A percentile compares a stretch with the other conserved stretches of the same genome.
phyloP scores from a whole-genome alignment of 768 basidiomycete species.

The Calocera viscosa region DNA sequence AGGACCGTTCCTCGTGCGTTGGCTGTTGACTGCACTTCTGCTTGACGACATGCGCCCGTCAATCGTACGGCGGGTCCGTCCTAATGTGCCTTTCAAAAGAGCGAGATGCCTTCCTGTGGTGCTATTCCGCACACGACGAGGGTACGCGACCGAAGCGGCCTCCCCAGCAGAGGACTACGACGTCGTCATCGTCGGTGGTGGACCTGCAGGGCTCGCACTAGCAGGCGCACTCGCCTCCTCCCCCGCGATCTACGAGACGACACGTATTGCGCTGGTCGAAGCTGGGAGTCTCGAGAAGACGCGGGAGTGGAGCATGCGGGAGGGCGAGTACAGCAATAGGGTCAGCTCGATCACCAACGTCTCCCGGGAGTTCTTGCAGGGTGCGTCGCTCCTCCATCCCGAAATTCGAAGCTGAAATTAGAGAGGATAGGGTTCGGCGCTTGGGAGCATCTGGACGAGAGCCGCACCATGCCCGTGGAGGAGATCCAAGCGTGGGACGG shows the following conservation, averaged over 20 bases:
- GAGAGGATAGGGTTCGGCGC: conserved; percentile 52
- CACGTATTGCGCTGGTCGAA: conserved; percentile 66
- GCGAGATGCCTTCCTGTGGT: no score
- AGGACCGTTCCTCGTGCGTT: neutral
- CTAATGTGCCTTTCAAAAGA: no score
- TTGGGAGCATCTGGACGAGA: conserved; percentile 64
- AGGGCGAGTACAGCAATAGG: conserved; percentile 59
- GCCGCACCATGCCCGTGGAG: conserved; percentile 58
- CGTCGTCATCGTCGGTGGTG: conserved; percentile 89
- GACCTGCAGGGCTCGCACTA: conserved; percentile 80
- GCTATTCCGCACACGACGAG: no score
- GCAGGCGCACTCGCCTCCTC: conserved; percentile 66
- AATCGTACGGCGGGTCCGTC: no score
- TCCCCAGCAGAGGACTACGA: conserved; percentile 39
- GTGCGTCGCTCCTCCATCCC: conserved; percentile 30
- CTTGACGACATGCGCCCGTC: no score
- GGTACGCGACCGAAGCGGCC: neutral
- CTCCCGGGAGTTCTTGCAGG: conserved; percentile 52
- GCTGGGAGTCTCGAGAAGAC: conserved; percentile 61
- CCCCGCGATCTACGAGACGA: conserved; percentile 36
- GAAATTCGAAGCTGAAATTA: conserved; percentile 5
- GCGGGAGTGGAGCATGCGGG: conserved; percentile 48
- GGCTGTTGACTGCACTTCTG: no score
- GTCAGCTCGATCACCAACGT: conserved; percentile 75
- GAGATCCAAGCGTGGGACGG: conserved; percentile 98